These are phyloP conservation scores for Melastoma malabathricum DNA, from an alignment of 345 rosid species.

Conservation along the genomic window DNA sequence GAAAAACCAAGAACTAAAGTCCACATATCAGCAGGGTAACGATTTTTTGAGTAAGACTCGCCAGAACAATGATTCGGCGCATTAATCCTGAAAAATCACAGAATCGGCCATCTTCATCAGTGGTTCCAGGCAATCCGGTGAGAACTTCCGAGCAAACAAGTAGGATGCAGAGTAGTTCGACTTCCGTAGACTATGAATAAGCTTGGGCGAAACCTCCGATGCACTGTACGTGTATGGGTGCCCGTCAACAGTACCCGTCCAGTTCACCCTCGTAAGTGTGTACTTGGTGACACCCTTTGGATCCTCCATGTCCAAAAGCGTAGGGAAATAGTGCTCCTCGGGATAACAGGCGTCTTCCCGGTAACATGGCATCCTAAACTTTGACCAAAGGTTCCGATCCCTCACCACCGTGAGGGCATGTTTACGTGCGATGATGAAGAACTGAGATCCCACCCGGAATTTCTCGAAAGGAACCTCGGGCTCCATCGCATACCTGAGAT, in stretches of 20 bases:
- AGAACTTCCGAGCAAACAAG: conserved; percentile 80
- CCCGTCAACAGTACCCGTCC: conserved; percentile 75
- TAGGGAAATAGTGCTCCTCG: conserved; percentile 95
- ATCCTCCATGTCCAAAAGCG: conserved; percentile 74
- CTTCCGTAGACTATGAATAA: conserved; percentile 40
- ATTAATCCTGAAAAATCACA: conserved; percentile 73
- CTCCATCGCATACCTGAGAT: conserved; percentile 31
- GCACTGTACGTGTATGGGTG: conserved; percentile 72
- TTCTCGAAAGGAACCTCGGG: conserved; percentile 66
- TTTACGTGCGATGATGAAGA: conserved; percentile 65
- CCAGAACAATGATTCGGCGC: too few relatives aligned
- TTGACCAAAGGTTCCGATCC: conserved; percentile 66
- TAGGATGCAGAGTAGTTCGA: conserved; percentile 69
- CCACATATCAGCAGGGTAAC: too few relatives aligned
- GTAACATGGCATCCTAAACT: conserved; percentile 72
- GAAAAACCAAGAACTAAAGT: too few relatives aligned
- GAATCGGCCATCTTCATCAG: conserved; percentile 63
- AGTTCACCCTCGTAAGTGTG: conserved; percentile 69
- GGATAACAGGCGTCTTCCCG: conserved; percentile 71
- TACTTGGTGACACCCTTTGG: conserved; percentile 57
- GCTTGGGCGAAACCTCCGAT: conserved; percentile 36
- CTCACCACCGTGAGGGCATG: conserved; percentile 63
- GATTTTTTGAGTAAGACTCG: too few relatives aligned
- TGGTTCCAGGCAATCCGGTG: conserved; percentile 71
- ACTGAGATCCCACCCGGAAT: conserved; percentile 86